These are phyloP conservation scores for Colletotrichum chrysophilum DNA, from an alignment of 2,329 filamentous ascomycete species.

Conservation along the genomic window DNA sequence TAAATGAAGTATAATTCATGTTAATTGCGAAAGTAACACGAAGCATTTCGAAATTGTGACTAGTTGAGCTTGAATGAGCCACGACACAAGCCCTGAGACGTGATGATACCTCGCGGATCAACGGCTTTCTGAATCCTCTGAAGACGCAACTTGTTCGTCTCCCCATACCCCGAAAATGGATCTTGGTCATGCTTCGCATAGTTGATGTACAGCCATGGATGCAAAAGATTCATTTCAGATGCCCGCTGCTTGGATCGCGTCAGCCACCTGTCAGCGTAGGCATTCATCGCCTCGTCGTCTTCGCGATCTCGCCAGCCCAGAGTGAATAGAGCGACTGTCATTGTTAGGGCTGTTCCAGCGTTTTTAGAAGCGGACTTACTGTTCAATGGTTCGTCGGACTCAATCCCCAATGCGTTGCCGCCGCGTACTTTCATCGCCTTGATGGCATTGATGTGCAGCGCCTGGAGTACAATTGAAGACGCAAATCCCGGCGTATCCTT, in stretches of 20 bases:
- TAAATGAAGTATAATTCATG: neutral
- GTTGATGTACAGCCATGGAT: slow-evolving; percentile 42
- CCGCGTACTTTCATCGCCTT: neutral
- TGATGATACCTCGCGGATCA: neutral
- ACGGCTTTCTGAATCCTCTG: neutral
- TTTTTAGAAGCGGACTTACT: neutral
- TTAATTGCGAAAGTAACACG: fast-evolving
- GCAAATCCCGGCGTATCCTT: neutral
- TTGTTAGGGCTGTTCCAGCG: neutral
- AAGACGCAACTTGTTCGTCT: slow-evolving; percentile 30
- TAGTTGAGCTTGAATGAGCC: neutral
- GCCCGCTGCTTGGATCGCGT: slow-evolving; percentile 12
- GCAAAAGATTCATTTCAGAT: slow-evolving; percentile 5
- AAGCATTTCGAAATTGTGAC: fast-evolving
- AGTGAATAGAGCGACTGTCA: neutral
- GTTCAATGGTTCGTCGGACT: neutral
- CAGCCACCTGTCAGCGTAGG: neutral
- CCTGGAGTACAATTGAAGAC: neutral
- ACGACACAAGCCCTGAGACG: neutral
- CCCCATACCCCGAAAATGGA: slow-evolving; percentile 42
- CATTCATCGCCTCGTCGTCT: neutral
- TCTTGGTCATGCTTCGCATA: slow-evolving; percentile 44
- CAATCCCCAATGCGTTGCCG: neutral
- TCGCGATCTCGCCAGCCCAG: neutral
- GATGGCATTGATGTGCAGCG: neutral